phyloP scores from a whole-genome alignment of 805 yeast genomes.

The Jamesozyma lodderae region DNA sequence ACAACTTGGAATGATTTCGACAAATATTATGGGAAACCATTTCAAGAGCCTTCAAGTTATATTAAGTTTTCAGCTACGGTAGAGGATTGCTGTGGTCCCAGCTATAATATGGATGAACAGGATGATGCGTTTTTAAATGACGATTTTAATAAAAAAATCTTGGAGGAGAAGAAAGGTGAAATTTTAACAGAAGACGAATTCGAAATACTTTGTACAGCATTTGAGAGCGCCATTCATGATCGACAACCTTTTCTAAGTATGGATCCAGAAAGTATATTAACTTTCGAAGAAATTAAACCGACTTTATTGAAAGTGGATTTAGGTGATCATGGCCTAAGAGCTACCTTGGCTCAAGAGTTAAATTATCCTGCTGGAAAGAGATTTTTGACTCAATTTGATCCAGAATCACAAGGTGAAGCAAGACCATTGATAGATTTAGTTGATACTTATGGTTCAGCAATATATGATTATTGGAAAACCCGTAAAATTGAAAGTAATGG shows the following conservation, averaged over 20 bases:
- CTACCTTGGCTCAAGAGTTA: constrained; percentile 47
- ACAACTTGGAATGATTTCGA: constrained; percentile 68
- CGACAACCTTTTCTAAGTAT: constrained; percentile 82
- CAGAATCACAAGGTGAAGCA: constrained; percentile 29
- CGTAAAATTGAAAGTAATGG: constrained; percentile 69
- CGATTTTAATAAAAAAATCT: constrained; percentile 1
- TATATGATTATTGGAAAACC: constrained; percentile 75
- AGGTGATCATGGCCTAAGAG: constrained; percentile 45
- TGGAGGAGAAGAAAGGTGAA: constrained; percentile 12
- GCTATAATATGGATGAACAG: constrained; percentile 81
- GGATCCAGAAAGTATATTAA: constrained; percentile 70
- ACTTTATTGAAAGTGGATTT: constrained; percentile 36
- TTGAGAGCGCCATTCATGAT: constrained; percentile 66
- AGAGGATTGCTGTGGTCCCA: constrained; percentile 85
- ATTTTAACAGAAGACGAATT: constrained; percentile 72
- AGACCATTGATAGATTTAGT: constrained; percentile 43
- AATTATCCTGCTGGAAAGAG: constrained; percentile 35
- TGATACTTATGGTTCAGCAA: constrained; percentile 49
- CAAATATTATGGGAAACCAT: constrained; percentile 59
- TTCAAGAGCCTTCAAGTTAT: constrained; percentile 66
- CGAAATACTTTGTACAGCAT: constrained; percentile 63
- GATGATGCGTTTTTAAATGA: constrained; percentile 60
- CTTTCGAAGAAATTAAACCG: constrained; percentile 58
- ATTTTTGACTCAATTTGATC: constrained; percentile 48
- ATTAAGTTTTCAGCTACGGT: constrained; percentile 88